phyloP scores from a whole-genome alignment of 1,139 yeast genomes.

The Diutina siamensis region DNA sequence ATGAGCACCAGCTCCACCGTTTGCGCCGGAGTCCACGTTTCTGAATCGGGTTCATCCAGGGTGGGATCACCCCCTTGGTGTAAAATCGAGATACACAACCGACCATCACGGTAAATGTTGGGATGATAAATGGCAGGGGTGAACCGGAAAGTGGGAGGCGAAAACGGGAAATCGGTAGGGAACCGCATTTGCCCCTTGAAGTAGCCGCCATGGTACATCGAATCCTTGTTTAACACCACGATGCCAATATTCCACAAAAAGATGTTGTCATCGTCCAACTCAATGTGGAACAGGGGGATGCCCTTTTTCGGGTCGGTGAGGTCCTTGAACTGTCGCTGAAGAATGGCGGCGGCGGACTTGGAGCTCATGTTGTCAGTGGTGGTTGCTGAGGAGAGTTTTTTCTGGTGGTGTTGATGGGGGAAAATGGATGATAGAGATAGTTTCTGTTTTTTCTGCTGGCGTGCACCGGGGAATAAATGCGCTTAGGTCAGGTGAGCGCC shows the following conservation, averaged over 20 bases:
- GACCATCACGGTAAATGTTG: conserved; percentile 86
- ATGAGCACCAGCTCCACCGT: conserved; percentile 86
- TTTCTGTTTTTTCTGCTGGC: neutral
- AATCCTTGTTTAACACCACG: conserved; percentile 81
- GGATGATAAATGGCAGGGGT: conserved; percentile 96
- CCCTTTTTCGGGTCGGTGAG: conserved; percentile 89
- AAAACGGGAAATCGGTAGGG: conserved; percentile 82
- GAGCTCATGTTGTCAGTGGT: conserved; percentile 23
- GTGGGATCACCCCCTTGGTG: conserved; percentile 87
- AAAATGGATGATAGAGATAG: neutral
- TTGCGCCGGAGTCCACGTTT: conserved; percentile 95
- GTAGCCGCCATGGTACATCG: conserved; percentile 92
- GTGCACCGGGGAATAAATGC: neutral
- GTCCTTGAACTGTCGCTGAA: conserved; percentile 89
- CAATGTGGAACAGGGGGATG: conserved; percentile 84
- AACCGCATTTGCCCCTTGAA: conserved; percentile 90
- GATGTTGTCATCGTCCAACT: conserved; percentile 78
- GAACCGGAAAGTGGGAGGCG: conserved; percentile 86
- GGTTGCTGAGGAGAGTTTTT: neutral
- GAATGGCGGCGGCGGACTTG: conserved; percentile 58
- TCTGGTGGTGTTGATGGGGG: neutral
- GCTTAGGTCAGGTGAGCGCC: conserved; percentile 1
- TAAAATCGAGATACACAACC: conserved; percentile 82
- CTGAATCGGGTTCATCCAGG: conserved; percentile 84
- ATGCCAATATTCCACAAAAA: conserved; percentile 90